Evolutionary conservation across 495 filamentous ascomycete genomes (phyloP).

Genomic region (Tuber brumale): DNA sequence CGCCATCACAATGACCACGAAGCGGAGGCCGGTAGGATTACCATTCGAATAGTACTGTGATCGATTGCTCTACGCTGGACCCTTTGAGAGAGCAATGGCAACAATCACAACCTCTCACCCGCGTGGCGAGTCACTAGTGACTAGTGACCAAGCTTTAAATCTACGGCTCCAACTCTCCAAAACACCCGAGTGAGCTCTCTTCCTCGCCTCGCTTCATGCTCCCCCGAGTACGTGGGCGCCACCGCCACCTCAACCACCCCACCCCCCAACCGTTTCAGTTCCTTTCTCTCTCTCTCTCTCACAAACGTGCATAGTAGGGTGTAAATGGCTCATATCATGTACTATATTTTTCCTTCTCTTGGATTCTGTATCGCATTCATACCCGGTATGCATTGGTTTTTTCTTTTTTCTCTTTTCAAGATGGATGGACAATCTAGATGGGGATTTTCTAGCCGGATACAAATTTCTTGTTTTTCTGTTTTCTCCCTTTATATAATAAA

Average conservation of each 20-base stretch:
- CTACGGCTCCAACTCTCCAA: no score
- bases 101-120: not conserved
- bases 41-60: not conserved
- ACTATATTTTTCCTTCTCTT: not conserved
- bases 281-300: not conserved
- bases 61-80: not conserved
- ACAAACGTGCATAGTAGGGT: not conserved
- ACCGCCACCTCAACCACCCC: not conserved
- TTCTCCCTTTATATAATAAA: not conserved
- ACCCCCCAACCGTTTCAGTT: not conserved
- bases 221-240: not conserved
- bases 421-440: not conserved
- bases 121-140: no score
- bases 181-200: not conserved
- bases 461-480: not conserved
- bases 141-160: no score
- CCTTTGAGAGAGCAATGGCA: not conserved
- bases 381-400: not conserved
- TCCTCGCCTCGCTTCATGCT: not conserved
- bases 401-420: not conserved
- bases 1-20: not conserved
- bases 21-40: not conserved
- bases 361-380: not conserved
- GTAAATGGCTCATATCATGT: conserved; percentile 7
- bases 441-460: not conserved